Evolutionary conservation across 2,329 filamentous ascomycete species (phyloP).

Genomic region (Ascochyta pisi): DNA sequence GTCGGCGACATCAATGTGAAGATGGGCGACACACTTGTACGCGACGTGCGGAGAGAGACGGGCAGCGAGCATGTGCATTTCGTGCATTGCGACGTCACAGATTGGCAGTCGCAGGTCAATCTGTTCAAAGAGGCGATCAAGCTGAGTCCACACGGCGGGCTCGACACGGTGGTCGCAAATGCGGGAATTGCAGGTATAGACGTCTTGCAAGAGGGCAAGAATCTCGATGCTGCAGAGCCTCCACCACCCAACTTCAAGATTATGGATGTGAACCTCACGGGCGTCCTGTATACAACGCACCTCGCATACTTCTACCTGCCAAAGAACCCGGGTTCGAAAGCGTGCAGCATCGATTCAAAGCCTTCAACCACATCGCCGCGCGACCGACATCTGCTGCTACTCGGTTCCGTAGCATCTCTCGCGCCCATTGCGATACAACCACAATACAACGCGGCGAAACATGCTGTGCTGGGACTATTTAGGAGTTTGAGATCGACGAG

Average conservation of each 20-base stretch:
- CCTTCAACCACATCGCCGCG: conserved; percentile 39
- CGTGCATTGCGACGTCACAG: conserved; percentile 68
- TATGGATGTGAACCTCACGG: conserved; percentile 68
- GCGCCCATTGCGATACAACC: conserved; percentile 50
- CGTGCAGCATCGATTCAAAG: conserved; percentile 40
- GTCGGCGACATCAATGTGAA: conserved; percentile 67
- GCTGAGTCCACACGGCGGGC: conserved; percentile 61
- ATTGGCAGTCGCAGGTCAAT: conserved; percentile 68
- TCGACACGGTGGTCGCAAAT: conserved; percentile 71
- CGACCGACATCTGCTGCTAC: conserved; percentile 67
- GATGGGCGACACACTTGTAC: conserved; percentile 62
- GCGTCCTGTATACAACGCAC: conserved; percentile 70
- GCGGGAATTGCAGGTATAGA: conserved; percentile 64
- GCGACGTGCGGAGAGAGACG: conserved; percentile 56
- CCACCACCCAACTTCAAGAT: conserved; percentile 60
- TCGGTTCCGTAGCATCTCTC: conserved; percentile 67
- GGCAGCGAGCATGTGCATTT: conserved; percentile 60
- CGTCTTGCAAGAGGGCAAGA: conserved; percentile 57
- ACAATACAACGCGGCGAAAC: conserved; percentile 69
- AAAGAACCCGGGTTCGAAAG: conserved; percentile 55
- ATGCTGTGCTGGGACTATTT: conserved; percentile 71
- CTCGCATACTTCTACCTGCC: conserved; percentile 67
- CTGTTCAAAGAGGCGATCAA: conserved; percentile 67
- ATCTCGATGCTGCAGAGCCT: conserved; percentile 55
- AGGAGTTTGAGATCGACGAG: conserved; percentile 62